Percentiles rank a stretch among this genome's conserved stretches.
Evolutionary conservation across 1,139 yeast genomes (phyloP).

Genomic region (Nakaseomyces kungkrabaensis): DNA sequence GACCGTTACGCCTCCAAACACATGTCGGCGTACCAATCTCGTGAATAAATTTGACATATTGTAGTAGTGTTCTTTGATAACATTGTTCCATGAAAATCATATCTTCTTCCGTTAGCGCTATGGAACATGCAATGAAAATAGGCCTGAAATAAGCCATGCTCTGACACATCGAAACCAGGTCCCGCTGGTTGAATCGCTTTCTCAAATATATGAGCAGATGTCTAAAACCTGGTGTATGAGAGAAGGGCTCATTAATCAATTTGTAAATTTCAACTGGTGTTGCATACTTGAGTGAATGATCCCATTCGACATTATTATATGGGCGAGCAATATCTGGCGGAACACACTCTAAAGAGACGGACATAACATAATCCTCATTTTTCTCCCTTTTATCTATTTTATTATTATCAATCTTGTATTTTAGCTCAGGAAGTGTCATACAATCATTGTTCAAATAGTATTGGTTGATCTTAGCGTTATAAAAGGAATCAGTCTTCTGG

Average conservation of each 20-base stretch:
- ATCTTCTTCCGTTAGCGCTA: conserved; percentile 80
- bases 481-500: conserved; percentile 5
- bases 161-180: conserved; percentile 74
- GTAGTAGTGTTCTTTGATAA: conserved; percentile 81
- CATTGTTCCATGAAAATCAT: conserved; percentile 93
- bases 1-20: conserved; percentile 94
- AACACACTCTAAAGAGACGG: conserved; percentile 21
- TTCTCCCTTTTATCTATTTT: neutral
- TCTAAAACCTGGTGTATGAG: conserved; percentile 88
- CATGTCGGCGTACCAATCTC: conserved; percentile 90
- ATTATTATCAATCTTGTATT: neutral
- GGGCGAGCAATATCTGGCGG: conserved; percentile 15
- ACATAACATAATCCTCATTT: conserved; percentile 7
- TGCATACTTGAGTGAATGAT: conserved; percentile 36
- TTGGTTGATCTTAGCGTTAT: conserved; percentile 13
- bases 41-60: conserved; percentile 75
- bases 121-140: conserved; percentile 84
- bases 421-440: conserved; percentile 21
- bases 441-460: conserved; percentile 20
- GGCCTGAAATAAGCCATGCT: conserved; percentile 88
- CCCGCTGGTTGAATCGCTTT: conserved; percentile 56
- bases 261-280: conserved; percentile 79
- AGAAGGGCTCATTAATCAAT: conserved; percentile 62
- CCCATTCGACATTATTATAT: conserved; percentile 23
- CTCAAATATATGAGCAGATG: conserved; percentile 65